These are phyloP conservation scores for Hypoxylon crocopeplum DNA, from an alignment of 495 filamentous ascomycete species.

Conservation along the genomic window DNA sequence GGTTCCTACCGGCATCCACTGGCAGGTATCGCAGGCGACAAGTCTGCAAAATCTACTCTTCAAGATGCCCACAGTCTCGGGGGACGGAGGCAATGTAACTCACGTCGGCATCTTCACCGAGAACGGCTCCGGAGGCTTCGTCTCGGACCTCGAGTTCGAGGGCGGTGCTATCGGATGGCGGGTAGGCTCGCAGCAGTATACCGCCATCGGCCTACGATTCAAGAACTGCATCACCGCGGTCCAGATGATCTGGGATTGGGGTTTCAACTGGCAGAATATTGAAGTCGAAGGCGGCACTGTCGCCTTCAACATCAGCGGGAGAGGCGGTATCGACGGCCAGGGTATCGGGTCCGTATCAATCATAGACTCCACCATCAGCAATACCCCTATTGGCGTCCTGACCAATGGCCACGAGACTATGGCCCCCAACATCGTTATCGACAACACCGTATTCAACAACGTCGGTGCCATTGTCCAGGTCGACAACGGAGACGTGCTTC, in stretches of 20 bases:
- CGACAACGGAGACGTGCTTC: conserved; percentile 49
- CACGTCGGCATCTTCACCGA: conserved; percentile 50
- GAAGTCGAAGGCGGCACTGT: conserved; percentile 15
- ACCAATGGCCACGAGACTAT: conserved; percentile 49
- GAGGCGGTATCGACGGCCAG: conserved; percentile 56
- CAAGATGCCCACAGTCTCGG: conserved; percentile 34
- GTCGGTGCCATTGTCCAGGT: conserved; percentile 51
- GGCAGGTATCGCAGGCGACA: conserved; percentile 55
- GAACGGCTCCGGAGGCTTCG: conserved; percentile 49
- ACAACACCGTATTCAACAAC: conserved; percentile 54
- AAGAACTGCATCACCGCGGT: conserved; percentile 45
- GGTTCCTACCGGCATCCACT: conserved; percentile 48
- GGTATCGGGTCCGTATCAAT: conserved; percentile 74
- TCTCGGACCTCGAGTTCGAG: conserved; percentile 33
- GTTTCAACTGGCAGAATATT: conserved; percentile 34
- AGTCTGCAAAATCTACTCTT: conserved; percentile 50
- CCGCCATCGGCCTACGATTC: conserved; percentile 24
- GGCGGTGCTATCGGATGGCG: conserved; percentile 26
- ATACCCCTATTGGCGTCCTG: conserved; percentile 66
- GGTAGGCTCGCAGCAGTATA: conserved; percentile 35
- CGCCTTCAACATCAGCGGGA: conserved; percentile 41
- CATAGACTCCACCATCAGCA: conserved; percentile 63
- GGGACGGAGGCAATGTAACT: too few species aligned
- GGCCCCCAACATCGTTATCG: not conserved
- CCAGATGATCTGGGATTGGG: conserved; percentile 56